These are phyloP conservation scores for Neurospora hispaniola DNA, from an alignment of 495 filamentous ascomycete genomes.

Conservation along the genomic window DNA sequence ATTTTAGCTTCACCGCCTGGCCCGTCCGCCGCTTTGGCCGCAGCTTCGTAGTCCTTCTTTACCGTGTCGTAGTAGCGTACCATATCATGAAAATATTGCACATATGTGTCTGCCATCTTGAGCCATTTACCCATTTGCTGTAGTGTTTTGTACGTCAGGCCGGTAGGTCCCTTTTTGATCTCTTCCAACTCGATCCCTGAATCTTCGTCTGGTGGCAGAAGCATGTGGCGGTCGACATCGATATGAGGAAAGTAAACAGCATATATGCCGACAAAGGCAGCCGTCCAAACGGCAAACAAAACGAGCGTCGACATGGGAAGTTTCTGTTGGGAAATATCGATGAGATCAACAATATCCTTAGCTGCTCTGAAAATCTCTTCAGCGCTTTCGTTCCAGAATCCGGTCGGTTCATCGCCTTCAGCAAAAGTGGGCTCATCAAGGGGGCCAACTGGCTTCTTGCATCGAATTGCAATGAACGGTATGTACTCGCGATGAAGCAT, in stretches of 20 bases:
- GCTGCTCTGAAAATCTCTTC: constrained; percentile 64
- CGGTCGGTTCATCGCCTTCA: constrained; percentile 32
- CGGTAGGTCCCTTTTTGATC: constrained; percentile 27
- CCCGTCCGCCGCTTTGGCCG: constrained; percentile 2
- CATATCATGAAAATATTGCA: constrained; percentile 55
- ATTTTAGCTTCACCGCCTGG: constrained; percentile 10
- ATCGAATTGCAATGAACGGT: constrained; percentile 68
- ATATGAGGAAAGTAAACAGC: constrained; percentile 66
- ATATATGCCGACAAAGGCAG: constrained; percentile 64
- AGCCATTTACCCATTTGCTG: constrained; percentile 54
- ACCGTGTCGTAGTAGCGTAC: constrained; percentile 56
- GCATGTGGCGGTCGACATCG: constrained; percentile 57
- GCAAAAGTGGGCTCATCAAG: constrained; percentile 60
- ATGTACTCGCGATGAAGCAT: constrained; percentile 74
- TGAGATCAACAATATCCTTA: constrained; percentile 63
- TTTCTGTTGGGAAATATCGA: constrained; percentile 58
- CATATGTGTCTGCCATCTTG: constrained; percentile 63
- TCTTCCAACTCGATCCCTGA: constrained; percentile 11
- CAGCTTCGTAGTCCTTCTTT: constrained; percentile 44
- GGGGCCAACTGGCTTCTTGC: constrained; percentile 57
- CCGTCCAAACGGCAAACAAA: constrained; percentile 72
- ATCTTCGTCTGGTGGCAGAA: constrained; percentile 18
- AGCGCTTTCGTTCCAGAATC: constrained; percentile 69
- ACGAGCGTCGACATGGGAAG: constrained; percentile 73
- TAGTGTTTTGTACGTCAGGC: constrained; percentile 31